Evolutionary conservation across 305 asterid species (phyloP).

Genomic region (Fraxinus velutina): DNA sequence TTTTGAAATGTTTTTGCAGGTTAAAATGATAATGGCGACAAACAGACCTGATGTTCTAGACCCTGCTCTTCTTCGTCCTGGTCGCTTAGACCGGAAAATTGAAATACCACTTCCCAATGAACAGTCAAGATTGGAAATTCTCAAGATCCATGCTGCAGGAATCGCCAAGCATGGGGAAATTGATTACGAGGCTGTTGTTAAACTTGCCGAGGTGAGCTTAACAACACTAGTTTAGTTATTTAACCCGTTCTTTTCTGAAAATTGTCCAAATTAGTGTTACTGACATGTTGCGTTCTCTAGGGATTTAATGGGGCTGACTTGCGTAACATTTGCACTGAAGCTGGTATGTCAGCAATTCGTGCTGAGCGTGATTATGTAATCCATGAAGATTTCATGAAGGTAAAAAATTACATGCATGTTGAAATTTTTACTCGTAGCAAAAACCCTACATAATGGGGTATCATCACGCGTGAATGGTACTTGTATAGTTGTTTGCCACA

Average conservation of each 20-base stretch:
- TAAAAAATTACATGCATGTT: conserved; percentile 14
- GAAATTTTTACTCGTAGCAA: background rate
- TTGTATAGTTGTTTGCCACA: background rate
- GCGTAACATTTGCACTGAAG: conserved; percentile 82
- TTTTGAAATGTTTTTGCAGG: conserved; percentile 40
- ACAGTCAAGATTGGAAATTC: conserved; percentile 91
- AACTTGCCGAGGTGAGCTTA: conserved; percentile 83
- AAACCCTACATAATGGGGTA: background rate
- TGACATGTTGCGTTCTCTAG: conserved; percentile 29
- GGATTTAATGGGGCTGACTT: conserved; percentile 89
- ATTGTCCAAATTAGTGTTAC: background rate
- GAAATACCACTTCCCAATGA: conserved; percentile 89
- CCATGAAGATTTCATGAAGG: conserved; percentile 98
- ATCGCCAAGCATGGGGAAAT: conserved; percentile 97
- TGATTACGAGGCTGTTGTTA: conserved; percentile 89
- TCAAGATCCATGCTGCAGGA: conserved; percentile 89
- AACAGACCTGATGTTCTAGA: conserved; percentile 89
- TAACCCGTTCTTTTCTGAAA: background rate
- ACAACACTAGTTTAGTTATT: background rate
- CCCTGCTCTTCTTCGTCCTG: conserved; percentile 94
- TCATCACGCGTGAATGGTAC: background rate
- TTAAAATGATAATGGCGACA: conserved; percentile 91
- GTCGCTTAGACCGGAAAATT: conserved; percentile 82
- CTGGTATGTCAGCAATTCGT: conserved; percentile 82
- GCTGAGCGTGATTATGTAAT: conserved; percentile 93